Evolutionary conservation across 805 yeast genomes (phyloP), one percentile per base, ranked within the genome.

Genomic region (Wickerhamiella azyma): DNA sequence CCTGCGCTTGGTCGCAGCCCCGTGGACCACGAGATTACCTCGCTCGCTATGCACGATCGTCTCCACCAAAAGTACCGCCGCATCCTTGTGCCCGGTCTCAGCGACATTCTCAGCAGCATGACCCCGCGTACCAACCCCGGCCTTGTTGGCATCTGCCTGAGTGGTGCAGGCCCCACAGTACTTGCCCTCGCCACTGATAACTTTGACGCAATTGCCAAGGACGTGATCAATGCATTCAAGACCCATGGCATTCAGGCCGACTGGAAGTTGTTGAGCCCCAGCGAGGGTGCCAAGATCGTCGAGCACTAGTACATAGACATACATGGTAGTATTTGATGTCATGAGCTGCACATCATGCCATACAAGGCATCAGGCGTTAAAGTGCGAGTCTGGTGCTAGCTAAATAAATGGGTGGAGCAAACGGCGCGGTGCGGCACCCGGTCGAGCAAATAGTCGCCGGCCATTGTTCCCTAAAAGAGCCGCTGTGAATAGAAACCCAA

Each of bases 131-230:
- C 83, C 5, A 83, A 84, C 60, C 80, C 81, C 1, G 96, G 96
- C 3, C 70, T 88, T 41, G 71, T 92, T 48, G 98, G 98, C 44
- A 85, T 92, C 55, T 92, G 98, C 62, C 71, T 92, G 48, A 82
- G 94, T 24, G 98, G 98, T 45, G 98, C 98, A 6, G 98, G 98
- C 8, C 98, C 98, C 48, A 92, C 98, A 7, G 88, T 92, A 48
- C 68, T 92, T 52, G 94, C 95, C 37, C 72, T 92, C 52, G 97
- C 98, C 4, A 86, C 96, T 3, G 80, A 75, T 16, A 83, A 85
- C 62, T 92, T 78, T 55, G 96, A 86, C 7, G 71, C 67, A 10
- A 86, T 92, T 55, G 95, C 98, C 7, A 60, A 62, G 5, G 83
- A 78, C 45, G 86, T 92, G 52, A 71, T 85, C 42, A 65, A 66